Evolutionary conservation across 2,329 filamentous ascomycete genomes (phyloP).

Genomic region (Talaromyces atroroseus): DNA sequence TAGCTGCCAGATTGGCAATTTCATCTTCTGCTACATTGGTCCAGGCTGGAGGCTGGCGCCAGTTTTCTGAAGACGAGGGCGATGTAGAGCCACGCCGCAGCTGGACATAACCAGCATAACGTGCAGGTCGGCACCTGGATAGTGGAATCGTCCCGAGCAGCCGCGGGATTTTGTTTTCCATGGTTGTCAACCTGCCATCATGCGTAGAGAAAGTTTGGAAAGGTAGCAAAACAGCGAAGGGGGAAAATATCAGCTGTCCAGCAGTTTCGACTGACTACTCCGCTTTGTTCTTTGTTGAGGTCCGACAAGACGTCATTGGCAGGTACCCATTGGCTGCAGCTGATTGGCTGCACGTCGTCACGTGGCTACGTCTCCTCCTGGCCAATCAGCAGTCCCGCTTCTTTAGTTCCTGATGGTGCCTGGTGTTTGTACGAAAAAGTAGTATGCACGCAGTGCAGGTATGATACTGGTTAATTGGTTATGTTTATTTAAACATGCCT

Average conservation of each 20-base stretch:
- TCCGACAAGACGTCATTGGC: not conserved
- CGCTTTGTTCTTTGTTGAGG: not conserved
- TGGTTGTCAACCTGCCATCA: conserved; percentile 2
- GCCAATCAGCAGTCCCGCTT: not conserved
- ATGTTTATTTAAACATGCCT: not conserved
- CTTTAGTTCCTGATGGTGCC: not conserved
- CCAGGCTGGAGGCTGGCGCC: conserved; percentile 42
- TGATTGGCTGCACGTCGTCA: not conserved
- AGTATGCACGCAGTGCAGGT: not conserved
- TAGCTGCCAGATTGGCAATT: conserved; percentile 70
- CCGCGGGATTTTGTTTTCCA: conserved; percentile 4
- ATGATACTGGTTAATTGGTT: not conserved
- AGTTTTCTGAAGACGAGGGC: conserved; percentile 18
- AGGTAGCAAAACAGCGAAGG: not conserved
- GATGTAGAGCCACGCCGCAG: conserved; percentile 9
- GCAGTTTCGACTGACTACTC: no score
- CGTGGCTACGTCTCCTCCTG: not conserved
- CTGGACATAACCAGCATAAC: not conserved
- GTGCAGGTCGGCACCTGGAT: conserved; percentile 2
- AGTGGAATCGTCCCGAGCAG: not conserved
- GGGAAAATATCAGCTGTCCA: not conserved
- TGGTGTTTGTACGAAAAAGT: not conserved
- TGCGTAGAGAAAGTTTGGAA: not conserved
- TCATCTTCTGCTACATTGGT: conserved; percentile 64
- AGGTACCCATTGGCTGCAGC: not conserved